Percentiles rank a stretch among this genome's conserved stretches.
These are phyloP conservation scores for Xylaria longipes DNA, from an alignment of 495 filamentous ascomycete genomes.

Conservation along the genomic window DNA sequence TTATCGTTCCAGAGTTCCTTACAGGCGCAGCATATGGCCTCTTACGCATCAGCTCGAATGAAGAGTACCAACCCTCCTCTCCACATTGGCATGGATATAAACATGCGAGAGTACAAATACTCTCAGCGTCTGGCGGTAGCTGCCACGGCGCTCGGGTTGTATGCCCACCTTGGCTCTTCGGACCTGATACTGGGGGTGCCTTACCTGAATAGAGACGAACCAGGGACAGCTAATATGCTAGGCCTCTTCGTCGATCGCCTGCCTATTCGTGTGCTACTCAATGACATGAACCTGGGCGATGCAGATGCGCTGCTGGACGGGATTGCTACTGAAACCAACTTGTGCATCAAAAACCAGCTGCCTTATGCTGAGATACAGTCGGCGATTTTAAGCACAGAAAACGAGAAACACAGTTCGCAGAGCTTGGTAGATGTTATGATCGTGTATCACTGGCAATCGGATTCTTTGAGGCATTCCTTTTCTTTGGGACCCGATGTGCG, in stretches of 20 bases:
- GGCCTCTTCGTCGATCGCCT: background rate
- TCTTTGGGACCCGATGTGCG: background rate
- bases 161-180: background rate
- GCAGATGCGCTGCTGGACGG: background rate
- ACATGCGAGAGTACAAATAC: background rate
- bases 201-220: background rate
- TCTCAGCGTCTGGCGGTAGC: background rate
- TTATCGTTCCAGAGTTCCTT: background rate
- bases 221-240: background rate
- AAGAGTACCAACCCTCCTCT: background rate
- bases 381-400: background rate
- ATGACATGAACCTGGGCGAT: background rate
- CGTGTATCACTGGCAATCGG: background rate
- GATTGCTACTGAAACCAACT: background rate
- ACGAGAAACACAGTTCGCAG: background rate
- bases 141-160: background rate
- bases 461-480: background rate
- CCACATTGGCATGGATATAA: background rate
- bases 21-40: background rate
- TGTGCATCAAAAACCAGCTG: background rate
- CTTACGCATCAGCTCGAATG: background rate
- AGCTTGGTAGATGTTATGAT: background rate
- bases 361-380: background rate
- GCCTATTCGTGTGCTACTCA: background rate
- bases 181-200: background rate